These are phyloP conservation scores for Bothriochloa decipiens DNA, from an alignment of 176 grass and related monocot species.

Conservation along the genomic window DNA sequence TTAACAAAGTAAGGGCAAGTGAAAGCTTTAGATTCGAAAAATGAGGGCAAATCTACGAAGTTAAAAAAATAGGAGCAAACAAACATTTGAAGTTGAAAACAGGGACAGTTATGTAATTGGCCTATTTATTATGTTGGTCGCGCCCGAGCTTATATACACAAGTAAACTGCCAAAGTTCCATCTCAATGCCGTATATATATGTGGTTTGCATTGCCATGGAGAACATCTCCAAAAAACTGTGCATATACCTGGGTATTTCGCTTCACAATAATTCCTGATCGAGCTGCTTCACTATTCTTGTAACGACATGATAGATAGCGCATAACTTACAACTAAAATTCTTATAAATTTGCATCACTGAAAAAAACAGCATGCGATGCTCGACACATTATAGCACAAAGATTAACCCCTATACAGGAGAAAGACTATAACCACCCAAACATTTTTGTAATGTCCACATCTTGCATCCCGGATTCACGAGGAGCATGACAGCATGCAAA, in stretches of 20 bases:
- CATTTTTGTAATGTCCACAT: neutral
- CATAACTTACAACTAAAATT: constrained; percentile 4
- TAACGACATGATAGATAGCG: neutral
- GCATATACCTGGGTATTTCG: neutral
- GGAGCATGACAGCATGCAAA: constrained; percentile 98
- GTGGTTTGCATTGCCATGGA: too few species aligned
- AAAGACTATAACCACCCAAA: constrained; percentile 21
- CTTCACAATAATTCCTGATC: neutral
- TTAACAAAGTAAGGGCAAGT: too few species aligned
- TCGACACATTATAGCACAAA: constrained; percentile 26
- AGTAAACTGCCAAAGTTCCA: too few species aligned
- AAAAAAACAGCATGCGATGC: constrained; percentile 39
- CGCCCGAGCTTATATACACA: too few species aligned
- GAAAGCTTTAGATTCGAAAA: too few species aligned
- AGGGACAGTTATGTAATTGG: too few species aligned
- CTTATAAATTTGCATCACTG: constrained; percentile 7
- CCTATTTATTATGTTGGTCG: too few species aligned
- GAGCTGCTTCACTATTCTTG: neutral
- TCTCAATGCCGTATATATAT: too few species aligned
- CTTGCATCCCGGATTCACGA: constrained; percentile 52
- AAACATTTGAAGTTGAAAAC: too few species aligned
- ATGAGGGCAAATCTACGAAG: too few species aligned
- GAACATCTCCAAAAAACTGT: too few species aligned
- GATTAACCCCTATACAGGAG: constrained; percentile 37
- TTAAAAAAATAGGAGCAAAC: too few species aligned